Conservation (phyloP, 2,329 filamentous ascomycete species). For the Cladosporium sphaerospermum region DNA sequence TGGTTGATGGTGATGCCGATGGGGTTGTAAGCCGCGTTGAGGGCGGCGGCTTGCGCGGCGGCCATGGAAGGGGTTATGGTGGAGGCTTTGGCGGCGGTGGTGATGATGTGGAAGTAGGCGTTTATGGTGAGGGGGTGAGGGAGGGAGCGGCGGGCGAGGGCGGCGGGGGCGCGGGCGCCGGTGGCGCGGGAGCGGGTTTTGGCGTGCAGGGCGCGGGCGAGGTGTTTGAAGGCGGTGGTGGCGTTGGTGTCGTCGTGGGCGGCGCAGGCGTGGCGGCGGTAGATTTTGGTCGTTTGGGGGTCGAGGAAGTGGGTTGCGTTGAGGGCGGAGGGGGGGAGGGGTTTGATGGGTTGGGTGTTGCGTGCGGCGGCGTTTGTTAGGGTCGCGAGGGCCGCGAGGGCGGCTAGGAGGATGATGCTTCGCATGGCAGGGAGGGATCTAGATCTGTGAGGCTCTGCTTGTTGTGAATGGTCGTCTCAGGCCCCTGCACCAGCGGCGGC, state of each 20-base stretch:
- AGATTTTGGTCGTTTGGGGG: constrained; percentile 20
- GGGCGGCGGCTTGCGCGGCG: constrained; percentile 30
- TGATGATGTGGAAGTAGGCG: constrained; percentile 42
- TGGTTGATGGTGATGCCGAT: constrained; percentile 49
- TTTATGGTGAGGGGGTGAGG: constrained; percentile 32
- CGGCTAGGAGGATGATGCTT: constrained; percentile 11
- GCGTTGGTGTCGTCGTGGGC: constrained; percentile 32
- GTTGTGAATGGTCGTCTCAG: constrained; percentile 9
- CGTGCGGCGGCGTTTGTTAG: constrained; percentile 12
- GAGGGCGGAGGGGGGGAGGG: neutral
- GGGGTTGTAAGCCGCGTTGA: constrained; percentile 42
- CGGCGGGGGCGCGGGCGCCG: constrained; percentile 4
- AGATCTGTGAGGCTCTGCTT: neutral
- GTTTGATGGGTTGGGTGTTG: constrained; percentile 2
- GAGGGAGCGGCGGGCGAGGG: constrained; percentile 20
- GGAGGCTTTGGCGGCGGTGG: constrained; percentile 30
- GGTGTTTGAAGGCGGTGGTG: constrained; percentile 34
- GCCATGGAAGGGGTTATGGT: constrained; percentile 39
- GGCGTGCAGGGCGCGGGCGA: constrained; percentile 31
- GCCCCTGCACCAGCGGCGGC: neutral
- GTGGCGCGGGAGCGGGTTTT: constrained; percentile 21
- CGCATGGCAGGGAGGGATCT: constrained; percentile 12
- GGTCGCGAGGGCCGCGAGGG: constrained; percentile 13
- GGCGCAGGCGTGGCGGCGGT: constrained; percentile 39
- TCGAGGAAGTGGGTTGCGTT: constrained; percentile 22